These are phyloP conservation scores for Candida tallmaniae DNA, from an alignment of 805 yeast species.

Conservation along the genomic window DNA sequence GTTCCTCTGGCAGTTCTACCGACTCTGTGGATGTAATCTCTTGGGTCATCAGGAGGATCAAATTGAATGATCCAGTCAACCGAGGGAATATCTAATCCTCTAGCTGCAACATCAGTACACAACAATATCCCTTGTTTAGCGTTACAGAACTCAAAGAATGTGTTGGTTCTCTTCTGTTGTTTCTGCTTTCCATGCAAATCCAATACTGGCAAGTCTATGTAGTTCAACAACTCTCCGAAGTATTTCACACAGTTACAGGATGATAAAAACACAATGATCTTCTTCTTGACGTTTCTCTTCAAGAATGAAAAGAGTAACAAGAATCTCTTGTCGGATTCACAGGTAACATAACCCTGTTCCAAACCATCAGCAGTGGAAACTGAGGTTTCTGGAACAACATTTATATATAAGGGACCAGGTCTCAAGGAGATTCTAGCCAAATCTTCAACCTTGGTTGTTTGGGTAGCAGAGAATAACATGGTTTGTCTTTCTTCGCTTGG, in stretches of 20 bases:
- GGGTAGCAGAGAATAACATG: constrained; percentile 98
- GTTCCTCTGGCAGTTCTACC: constrained; percentile 98
- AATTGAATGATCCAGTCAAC: constrained; percentile 99
- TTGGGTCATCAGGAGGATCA: constrained; percentile 99
- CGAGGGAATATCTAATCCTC: constrained; percentile 97
- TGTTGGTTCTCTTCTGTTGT: constrained; percentile 97
- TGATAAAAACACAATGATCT: constrained; percentile 88
- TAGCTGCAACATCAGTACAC: constrained; percentile 98
- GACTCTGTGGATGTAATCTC: constrained; percentile 97
- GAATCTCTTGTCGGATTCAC: constrained; percentile 94
- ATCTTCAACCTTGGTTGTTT: constrained; percentile 97
- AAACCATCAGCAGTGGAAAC: constrained; percentile 93
- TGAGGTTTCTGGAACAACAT: constrained; percentile 80
- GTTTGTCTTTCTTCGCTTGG: constrained; percentile 93
- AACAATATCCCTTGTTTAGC: constrained; percentile 90
- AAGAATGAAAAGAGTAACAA: constrained; percentile 85
- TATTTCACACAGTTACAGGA: constrained; percentile 97
- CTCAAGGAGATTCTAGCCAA: constrained; percentile 93
- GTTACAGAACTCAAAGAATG: constrained; percentile 96
- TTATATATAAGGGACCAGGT: constrained; percentile 89
- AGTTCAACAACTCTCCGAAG: constrained; percentile 90
- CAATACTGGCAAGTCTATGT: constrained; percentile 93
- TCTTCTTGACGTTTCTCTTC: constrained; percentile 88
- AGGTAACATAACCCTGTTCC: constrained; percentile 97
- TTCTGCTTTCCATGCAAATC: constrained; percentile 98